Conservation (phyloP, 208 protist genomes). For the Leishmania tarentolae region DNA sequence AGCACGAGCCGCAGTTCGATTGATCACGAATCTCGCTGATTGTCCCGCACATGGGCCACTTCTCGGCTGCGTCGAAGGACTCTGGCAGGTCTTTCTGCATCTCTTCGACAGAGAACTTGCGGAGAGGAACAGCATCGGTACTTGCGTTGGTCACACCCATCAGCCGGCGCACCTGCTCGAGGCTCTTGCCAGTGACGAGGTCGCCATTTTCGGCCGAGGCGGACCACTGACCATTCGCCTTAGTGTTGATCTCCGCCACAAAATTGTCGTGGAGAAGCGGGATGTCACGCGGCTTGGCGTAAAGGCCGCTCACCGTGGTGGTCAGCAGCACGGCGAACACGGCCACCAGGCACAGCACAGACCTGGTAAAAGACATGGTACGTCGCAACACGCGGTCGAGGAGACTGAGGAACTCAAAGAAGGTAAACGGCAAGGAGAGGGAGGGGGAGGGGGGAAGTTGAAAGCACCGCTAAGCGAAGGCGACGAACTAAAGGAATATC, state of each 20-base stretch:
- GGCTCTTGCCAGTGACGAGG: slow-evolving; percentile 39
- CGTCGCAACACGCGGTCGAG: background rate
- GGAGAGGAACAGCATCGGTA: slow-evolving; percentile 30
- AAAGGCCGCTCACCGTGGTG: slow-evolving; percentile 26
- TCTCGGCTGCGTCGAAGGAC: slow-evolving; percentile 58
- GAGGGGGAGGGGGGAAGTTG: background rate
- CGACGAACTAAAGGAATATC: background rate
- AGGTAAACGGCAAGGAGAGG: background rate
- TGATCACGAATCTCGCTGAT: slow-evolving; percentile 86
- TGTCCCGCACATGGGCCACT: slow-evolving; percentile 69
- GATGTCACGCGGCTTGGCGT: slow-evolving; percentile 7
- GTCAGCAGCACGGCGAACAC: slow-evolving; percentile 34
- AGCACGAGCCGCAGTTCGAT: slow-evolving; percentile 91
- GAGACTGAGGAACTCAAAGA: slow-evolving; percentile 11
- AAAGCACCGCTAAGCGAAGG: background rate
- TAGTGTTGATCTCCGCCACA: slow-evolving; percentile 38
- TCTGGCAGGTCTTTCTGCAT: slow-evolving; percentile 42
- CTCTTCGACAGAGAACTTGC: slow-evolving; percentile 58
- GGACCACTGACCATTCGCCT: slow-evolving; percentile 59
- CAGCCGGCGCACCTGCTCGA: slow-evolving; percentile 40
- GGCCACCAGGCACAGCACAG: slow-evolving; percentile 18
- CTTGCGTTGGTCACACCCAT: slow-evolving; percentile 46
- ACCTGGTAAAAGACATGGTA: slow-evolving; percentile 26
- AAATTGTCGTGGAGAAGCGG: slow-evolving; percentile 36
- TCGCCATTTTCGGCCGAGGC: slow-evolving; percentile 51